Base-by-base conservation (phyloP, 768 basidiomycete genomes). In the Lentinula aciculospora region DNA sequence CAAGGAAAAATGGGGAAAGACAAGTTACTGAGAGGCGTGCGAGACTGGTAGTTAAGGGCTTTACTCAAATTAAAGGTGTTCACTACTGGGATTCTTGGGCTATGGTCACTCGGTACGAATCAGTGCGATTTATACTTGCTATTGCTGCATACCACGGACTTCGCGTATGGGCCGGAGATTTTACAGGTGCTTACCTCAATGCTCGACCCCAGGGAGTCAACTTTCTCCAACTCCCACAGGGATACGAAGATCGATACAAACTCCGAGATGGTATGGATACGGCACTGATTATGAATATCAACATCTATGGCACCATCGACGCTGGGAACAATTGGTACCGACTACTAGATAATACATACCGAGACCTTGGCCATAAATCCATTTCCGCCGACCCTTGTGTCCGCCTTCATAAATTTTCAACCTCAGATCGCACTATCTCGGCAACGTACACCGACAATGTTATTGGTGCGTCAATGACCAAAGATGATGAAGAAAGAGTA, bases 131-230 rank as follows among this genome's bases (percentile, higher is more conserved):
- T 10, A 4, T 28, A 8, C 56, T 73, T 9, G 64, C 70, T 1
- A 17, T 72, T 21, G 44, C 71, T 1, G 69, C 70, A 1, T 40
- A 4, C 12, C 13, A 10, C 17, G 23, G 23, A 12, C 37, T 55
- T 5, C 13, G 42, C 9, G 2, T 55, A 12, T 55, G 36, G 13
- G 21, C 40, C 9, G 23, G 17, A 4, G 53, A 55, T 13, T 55
- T 55, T 25, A 21, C 49, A 3, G 28, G 12, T 10, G 49, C 49
- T 10, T 51, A 51, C 19, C 49, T 51, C 27, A 51, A 51, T 55
- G 53, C 53, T 1, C 21, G 23, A 40, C 53, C 53, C 19, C 53
- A 55, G 27, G 23, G 17, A 13, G 21, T 8, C 37, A 55, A 55
- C 32, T 55, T 42, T 23, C 37, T 55, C 4, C 12, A 25, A 23